Conservation (phyloP, 1,284 basidiomycete species). For the Pseudozyma sp. region DNA sequence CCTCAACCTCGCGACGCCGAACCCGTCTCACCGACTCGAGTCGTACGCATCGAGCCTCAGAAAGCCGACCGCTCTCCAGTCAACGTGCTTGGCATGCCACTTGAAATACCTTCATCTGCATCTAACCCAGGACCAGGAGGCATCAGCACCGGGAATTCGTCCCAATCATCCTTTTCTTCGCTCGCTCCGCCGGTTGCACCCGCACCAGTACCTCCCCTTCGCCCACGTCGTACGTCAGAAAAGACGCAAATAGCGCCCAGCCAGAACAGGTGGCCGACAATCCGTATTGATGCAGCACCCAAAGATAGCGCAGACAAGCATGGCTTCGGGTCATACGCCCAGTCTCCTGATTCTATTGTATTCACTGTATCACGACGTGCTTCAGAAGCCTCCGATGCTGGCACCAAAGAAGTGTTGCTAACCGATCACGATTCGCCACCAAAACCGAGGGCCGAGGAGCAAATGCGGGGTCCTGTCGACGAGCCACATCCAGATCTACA, state of each 20-base stretch:
- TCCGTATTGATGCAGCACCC: too few species aligned
- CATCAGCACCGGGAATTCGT: conserved; percentile 11
- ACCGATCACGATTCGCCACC: conserved; percentile 26
- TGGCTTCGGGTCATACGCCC: neutral
- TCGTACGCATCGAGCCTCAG: neutral
- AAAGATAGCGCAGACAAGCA: too few species aligned
- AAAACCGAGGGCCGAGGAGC: conserved; percentile 14
- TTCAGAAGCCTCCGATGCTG: conserved; percentile 25
- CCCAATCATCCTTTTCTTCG: conserved; percentile 24
- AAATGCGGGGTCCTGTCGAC: conserved; percentile 10
- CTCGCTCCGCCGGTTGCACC: conserved; percentile 22
- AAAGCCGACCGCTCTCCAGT: conserved; percentile 1
- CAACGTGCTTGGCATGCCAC: conserved; percentile 15
- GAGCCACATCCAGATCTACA: conserved; percentile 24
- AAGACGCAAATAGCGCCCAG: neutral
- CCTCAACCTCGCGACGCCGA: neutral
- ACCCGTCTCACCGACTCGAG: neutral
- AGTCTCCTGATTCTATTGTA: conserved; percentile 6
- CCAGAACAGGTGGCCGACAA: conserved; percentile 3
- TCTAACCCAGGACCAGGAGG: neutral
- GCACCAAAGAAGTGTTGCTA: conserved; percentile 30
- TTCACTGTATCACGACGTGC: conserved; percentile 3
- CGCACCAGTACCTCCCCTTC: conserved; percentile 29
- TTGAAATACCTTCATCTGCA: neutral
- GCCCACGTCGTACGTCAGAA: conserved; percentile 12